Conservation (phyloP, 2,329 filamentous ascomycete genomes). For the Didymella pomorum region DNA sequence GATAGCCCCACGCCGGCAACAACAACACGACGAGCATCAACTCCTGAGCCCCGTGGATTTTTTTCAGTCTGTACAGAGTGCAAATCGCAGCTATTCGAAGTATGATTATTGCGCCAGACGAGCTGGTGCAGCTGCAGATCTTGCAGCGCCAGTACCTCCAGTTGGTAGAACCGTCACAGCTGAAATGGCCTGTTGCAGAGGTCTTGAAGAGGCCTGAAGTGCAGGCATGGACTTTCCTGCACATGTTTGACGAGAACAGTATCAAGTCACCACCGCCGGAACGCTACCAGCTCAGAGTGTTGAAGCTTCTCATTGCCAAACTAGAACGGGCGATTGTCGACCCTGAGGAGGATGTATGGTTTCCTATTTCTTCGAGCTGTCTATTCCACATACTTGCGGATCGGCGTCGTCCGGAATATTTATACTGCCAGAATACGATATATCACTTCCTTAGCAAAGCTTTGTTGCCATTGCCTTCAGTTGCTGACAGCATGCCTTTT, state of each 20-base stretch:
- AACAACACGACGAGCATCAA: conserved; percentile 5
- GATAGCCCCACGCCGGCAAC: conserved; percentile 6
- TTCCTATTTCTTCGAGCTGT: conserved; percentile 36
- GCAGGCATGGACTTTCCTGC: conserved; percentile 71
- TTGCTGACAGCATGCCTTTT: conserved; percentile 35
- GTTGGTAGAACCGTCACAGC: conserved; percentile 66
- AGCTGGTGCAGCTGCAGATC: conserved; percentile 32
- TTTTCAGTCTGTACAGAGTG: neutral
- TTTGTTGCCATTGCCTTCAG: conserved; percentile 8
- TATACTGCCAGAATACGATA: conserved; percentile 4
- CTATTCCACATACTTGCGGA: neutral
- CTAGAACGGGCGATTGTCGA: conserved; percentile 80
- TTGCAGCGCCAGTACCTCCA: conserved; percentile 83
- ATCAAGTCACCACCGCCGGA: conserved; percentile 68
- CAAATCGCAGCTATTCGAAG: neutral
- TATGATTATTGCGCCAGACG: conserved; percentile 28
- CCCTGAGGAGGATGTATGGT: conserved; percentile 86
- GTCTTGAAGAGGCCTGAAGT: conserved; percentile 67
- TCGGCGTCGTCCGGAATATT: neutral
- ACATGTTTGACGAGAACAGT: conserved; percentile 69
- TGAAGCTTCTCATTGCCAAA: conserved; percentile 75
- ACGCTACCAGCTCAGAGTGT: conserved; percentile 73
- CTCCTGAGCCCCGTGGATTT: neutral
- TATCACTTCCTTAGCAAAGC: neutral
- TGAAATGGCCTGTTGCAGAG: conserved; percentile 69